phyloP scores from a whole-genome alignment of 345 rosid species.

The Citrus sp. region DNA sequence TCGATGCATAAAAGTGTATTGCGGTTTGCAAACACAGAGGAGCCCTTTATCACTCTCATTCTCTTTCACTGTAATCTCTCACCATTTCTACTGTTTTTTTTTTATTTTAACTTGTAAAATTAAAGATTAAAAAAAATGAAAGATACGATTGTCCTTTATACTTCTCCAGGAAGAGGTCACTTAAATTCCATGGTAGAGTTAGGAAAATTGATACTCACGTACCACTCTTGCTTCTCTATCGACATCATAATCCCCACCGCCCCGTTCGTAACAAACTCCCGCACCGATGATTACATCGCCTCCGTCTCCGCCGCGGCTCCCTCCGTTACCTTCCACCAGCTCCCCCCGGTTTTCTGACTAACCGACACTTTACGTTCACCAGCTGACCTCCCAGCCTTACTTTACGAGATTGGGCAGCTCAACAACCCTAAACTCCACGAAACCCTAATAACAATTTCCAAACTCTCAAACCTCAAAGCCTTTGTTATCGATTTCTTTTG shows the following conservation, averaged over 20 bases:
- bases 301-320: slow-evolving; percentile 18
- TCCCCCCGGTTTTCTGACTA: slow-evolving; percentile 17
- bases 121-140: not conserved
- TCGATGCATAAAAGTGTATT: too few species aligned
- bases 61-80: too few species aligned
- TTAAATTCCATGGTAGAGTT: slow-evolving; percentile 30
- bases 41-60: too few species aligned
- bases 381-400: not conserved
- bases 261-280: not conserved
- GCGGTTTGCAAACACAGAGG: too few species aligned
- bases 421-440: slow-evolving; percentile 20
- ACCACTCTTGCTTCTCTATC: not conserved
- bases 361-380: not conserved
- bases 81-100: too few species aligned
- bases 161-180: slow-evolving; percentile 33
- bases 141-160: slow-evolving; percentile 22
- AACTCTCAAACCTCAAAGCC: slow-evolving; percentile 16
- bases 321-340: slow-evolving; percentile 27
- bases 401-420: slow-evolving; percentile 17
- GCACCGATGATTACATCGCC: slow-evolving; percentile 4
- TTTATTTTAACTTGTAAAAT: too few species aligned
- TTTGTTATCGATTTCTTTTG: slow-evolving; percentile 32
- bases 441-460: slow-evolving; percentile 18
- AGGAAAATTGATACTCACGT: slow-evolving; percentile 23
- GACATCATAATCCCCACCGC: slow-evolving; percentile 16